Percentiles rank a stretch among this genome's conserved stretches.
phyloP scores from a whole-genome alignment of 371 early-diverging fungal genomes.

The Catenaria anguillulae region DNA sequence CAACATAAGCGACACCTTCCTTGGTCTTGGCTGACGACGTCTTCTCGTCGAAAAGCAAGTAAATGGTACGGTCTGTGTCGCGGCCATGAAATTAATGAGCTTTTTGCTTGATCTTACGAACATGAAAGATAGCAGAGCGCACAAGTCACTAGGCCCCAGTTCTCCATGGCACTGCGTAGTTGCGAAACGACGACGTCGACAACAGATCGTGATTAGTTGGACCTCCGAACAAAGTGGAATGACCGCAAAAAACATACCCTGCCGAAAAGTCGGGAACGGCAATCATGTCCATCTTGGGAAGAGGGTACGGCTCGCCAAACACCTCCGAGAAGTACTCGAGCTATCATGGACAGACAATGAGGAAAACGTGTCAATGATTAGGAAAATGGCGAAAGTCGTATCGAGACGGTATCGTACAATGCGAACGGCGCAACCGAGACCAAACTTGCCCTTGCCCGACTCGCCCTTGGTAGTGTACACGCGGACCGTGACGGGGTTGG shows the following conservation, averaged over 20 bases:
- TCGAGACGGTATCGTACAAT: too few species aligned
- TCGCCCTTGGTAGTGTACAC: slow-evolving; percentile 62
- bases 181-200: not conserved
- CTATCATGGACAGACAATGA: too few species aligned
- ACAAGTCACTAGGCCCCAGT: slow-evolving; percentile 91
- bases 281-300: slow-evolving; percentile 75
- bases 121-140: too few species aligned
- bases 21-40: slow-evolving; percentile 44
- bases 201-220: not conserved
- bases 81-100: too few species aligned
- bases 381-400: too few species aligned
- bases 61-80: slow-evolving; percentile 67
- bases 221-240: too few species aligned
- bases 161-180: slow-evolving; percentile 89
- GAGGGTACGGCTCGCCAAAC: not conserved
- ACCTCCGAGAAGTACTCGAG: slow-evolving; percentile 30
- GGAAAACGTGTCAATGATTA: too few species aligned
- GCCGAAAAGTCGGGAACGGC: slow-evolving; percentile 80
- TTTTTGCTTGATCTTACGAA: too few species aligned
- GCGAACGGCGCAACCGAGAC: slow-evolving; percentile 30
- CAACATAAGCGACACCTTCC: slow-evolving; percentile 64
- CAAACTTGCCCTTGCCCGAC: slow-evolving; percentile 55
- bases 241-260: slow-evolving; percentile 21
- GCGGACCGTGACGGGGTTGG: slow-evolving; percentile 47
- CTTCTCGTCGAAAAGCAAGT: slow-evolving; percentile 53